Base-by-base conservation (phyloP, 768 basidiomycete species). In the Tricholoma matsutake region DNA sequence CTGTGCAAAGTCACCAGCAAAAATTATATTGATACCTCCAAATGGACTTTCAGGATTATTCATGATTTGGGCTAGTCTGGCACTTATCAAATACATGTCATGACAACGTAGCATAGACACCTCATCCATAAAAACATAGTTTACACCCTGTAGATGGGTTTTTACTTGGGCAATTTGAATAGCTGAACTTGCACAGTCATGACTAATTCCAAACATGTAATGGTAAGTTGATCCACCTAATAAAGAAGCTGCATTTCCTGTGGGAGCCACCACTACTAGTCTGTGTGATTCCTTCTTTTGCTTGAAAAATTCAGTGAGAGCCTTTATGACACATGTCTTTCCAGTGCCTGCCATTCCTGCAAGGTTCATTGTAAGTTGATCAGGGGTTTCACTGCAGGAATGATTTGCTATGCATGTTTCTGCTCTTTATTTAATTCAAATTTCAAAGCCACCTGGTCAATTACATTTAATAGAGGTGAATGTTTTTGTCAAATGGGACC, bases 1-100 rank as follows among this genome's bases (percentile, higher is more conserved):
- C 51, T 82, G 79, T 1, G 76, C 78, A 72, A 81, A 79, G 57
- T 81, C 79, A n/a, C 78, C 79, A 13, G 79, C 77, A 60, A 81
- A 71, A n/a, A 81, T 75, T 45, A 81, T 69, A 57, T 76, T 77
- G 29, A 76, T 69, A 0, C 78, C 77, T 22, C 77, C 77, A 66
- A 75, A 75, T 16, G 68, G 64, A 3, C 45, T 8, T 45, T 72
- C 64, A 43, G 59, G 29, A 6, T 61, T 53, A 35, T 67, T 65
- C 16, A 54, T 59, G 2, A 71, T 61, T 13, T 64, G 58, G 1
- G 71, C 56, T 1, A 76, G 43, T 16, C 68, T 58, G 0, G 64
- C 62, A 60, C 71, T 71, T 22, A 76, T 75, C 10, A 57, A 57
- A 56, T 71, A 73, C 47, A 77, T 25, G 6, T 76, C 74, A 31